Evolutionary conservation across 2,329 filamentous ascomycete species (phyloP).

Genomic region (Trichoderma oligosporum): DNA sequence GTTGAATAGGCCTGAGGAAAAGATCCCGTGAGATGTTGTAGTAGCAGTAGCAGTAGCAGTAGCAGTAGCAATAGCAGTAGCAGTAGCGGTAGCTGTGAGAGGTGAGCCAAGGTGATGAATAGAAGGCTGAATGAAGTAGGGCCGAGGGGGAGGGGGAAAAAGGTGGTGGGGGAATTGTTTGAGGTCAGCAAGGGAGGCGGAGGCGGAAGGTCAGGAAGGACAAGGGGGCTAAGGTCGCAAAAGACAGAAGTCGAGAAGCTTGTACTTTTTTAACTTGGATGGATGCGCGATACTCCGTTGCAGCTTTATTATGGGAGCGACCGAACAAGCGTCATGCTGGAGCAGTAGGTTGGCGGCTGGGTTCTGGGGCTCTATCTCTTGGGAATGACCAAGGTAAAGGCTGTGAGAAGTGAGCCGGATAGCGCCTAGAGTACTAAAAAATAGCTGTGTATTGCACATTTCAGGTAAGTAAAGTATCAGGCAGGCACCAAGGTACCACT

Average conservation of each 20-base stretch:
- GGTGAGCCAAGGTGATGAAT: slow-evolving; percentile 4
- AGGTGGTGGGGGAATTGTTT: slow-evolving; percentile 18
- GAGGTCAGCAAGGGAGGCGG: slow-evolving; percentile 24
- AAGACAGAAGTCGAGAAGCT: slow-evolving; percentile 21
- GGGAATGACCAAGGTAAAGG: background rate
- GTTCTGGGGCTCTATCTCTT: background rate
- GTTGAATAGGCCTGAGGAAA: background rate
- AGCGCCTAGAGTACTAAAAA: too few relatives aligned
- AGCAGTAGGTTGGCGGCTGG: background rate
- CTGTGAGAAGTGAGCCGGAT: too few relatives aligned
- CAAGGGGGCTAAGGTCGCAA: slow-evolving; percentile 21
- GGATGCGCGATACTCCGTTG: background rate
- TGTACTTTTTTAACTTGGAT: slow-evolving; percentile 2
- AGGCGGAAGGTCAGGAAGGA: slow-evolving; percentile 23
- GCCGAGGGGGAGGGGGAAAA: slow-evolving; percentile 16
- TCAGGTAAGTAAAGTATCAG: too few relatives aligned
- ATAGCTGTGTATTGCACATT: too few relatives aligned
- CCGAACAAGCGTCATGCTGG: background rate
- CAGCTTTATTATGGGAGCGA: too few relatives aligned
- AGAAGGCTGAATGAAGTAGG: slow-evolving; percentile 20
- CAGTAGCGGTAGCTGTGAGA: slow-evolving; percentile 6
- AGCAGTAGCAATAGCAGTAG: slow-evolving; percentile 5
- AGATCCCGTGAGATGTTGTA: background rate
- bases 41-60: background rate
- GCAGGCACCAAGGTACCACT: background rate